phyloP scores from a whole-genome alignment of 345 rosid species.

The Angophora floribunda region DNA sequence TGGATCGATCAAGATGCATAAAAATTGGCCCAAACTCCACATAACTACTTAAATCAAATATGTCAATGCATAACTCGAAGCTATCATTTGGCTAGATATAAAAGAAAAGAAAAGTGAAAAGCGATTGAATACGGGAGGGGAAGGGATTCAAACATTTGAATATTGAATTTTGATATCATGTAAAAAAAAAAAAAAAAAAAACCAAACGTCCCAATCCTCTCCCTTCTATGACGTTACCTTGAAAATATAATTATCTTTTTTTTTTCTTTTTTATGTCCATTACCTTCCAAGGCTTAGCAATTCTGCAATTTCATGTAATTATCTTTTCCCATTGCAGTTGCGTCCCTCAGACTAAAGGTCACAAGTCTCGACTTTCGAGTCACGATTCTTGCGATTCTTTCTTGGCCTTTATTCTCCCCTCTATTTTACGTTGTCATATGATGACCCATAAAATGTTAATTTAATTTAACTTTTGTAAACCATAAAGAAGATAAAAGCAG shows the following conservation, averaged over 20 bases:
- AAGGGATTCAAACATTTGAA: background rate
- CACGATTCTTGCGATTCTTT: background rate
- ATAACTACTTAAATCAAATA: too few relatives aligned
- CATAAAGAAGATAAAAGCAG: background rate
- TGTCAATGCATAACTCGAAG: too few relatives aligned
- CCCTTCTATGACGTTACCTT: fast-evolving
- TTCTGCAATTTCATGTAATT: background rate
- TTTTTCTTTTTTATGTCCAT: too few relatives aligned
- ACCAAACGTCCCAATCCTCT: too few relatives aligned
- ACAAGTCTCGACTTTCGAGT: background rate
- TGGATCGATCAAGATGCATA: too few relatives aligned
- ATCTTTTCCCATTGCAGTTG: background rate
- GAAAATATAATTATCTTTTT: too few relatives aligned
- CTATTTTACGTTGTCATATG: background rate
- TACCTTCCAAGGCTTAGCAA: background rate
- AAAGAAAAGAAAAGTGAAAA: too few relatives aligned
- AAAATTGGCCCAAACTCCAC: too few relatives aligned
- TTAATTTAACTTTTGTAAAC: background rate
- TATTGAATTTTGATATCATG: background rate
- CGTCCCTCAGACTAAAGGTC: background rate
- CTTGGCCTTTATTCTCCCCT: fast-evolving
- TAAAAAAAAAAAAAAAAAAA: too few relatives aligned
- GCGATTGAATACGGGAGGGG: background rate
- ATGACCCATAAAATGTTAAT: background rate
- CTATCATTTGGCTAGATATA: too few relatives aligned